Base-by-base conservation (phyloP, 352 stramenopile species). In the Globisporangium paddicum region DNA sequence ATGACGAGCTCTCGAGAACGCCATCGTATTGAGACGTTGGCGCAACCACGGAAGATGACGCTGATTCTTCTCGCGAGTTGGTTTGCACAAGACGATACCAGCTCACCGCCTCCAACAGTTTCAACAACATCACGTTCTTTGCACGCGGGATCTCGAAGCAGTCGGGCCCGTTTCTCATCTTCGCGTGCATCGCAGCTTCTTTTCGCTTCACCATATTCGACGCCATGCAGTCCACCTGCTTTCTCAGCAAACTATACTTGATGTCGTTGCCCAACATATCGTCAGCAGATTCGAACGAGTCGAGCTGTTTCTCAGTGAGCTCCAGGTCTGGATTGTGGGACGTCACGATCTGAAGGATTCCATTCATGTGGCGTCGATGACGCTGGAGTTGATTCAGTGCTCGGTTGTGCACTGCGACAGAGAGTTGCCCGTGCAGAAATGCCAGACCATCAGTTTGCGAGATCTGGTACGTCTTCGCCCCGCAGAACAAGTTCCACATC, bases 1-100 rank as follows among this genome's bases (percentile, higher is more conserved):
- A 65, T 7, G 65, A 63, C n/a, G 51, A 25, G 18, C 11, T 32
- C 10, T 62, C 53, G 18, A 35, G 21, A 45, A 38, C 34, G n/a
- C 32, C 37, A 25, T 18, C 18, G 64, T 41, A 25, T 55, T 44
- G 55, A 7, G 37, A 55, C 18, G 49, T 51, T 7, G 70, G 52
- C 25, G 73, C 58, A 23, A 70, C 63, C 0, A 89, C 81, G 28
- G 73, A 81, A 1, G 63, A 75, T 1, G 76, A 86, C 0, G 78
- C 75, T 1, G 78, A 81, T 48, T 92, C 75, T 41, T 90, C 75
- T 21, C 82, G 68, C 4, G 80, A 69, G 28, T 90, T 93, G n/a
- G 70, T 77, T 60, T 95, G 82, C n/a, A 93, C 71, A 35, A 93
- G 68, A 16, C 86, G 76, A 49, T 93, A 95, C 83, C 86, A 95